These are phyloP conservation scores for Melampsora abietis-canadensis DNA, from an alignment of 1,284 basidiomycete genomes.

Conservation along the genomic window DNA sequence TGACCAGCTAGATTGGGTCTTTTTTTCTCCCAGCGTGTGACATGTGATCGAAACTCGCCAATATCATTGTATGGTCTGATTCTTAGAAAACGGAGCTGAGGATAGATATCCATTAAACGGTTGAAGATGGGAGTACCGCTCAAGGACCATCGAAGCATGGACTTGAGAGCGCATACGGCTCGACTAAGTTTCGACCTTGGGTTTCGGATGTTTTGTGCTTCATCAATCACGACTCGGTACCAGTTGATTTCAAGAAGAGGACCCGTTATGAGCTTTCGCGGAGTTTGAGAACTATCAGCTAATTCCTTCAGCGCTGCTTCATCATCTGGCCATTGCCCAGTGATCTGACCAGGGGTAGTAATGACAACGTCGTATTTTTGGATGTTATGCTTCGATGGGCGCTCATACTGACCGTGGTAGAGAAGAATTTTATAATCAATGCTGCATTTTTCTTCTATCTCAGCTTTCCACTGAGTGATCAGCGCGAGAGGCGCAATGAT, in stretches of 20 bases:
- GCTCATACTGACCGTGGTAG: slow-evolving; percentile 59
- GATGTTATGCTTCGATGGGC: slow-evolving; percentile 49
- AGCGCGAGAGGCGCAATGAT: slow-evolving; percentile 69
- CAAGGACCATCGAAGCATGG: slow-evolving; percentile 67
- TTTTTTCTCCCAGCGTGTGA: slow-evolving; percentile 59
- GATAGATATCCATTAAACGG: slow-evolving; percentile 66
- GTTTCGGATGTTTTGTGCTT: slow-evolving; percentile 57
- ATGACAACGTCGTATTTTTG: slow-evolving; percentile 60
- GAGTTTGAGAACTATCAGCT: slow-evolving; percentile 55
- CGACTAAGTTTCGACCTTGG: slow-evolving; percentile 60
- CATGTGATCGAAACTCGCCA: slow-evolving; percentile 61
- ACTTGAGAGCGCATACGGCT: slow-evolving; percentile 61
- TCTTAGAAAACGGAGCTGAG: slow-evolving; percentile 64
- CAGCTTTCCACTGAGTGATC: slow-evolving; percentile 63
- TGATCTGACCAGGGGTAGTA: slow-evolving; percentile 63
- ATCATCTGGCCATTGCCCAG: slow-evolving; percentile 58
- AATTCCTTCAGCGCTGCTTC: slow-evolving; percentile 54
- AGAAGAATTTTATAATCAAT: slow-evolving; percentile 55
- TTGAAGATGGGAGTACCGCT: slow-evolving; percentile 71
- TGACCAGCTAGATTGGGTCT: slow-evolving; percentile 61
- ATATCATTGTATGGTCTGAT: slow-evolving; percentile 70
- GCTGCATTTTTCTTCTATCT: slow-evolving; percentile 62
- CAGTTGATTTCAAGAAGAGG: slow-evolving; percentile 60
- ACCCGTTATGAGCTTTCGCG: slow-evolving; percentile 53
- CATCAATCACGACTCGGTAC: slow-evolving; percentile 65